A percentile compares a stretch with the other conserved stretches of the same genome.
These are phyloP conservation scores for Emergomyces africanus DNA, from an alignment of 2,329 filamentous ascomycete species.

Conservation along the genomic window DNA sequence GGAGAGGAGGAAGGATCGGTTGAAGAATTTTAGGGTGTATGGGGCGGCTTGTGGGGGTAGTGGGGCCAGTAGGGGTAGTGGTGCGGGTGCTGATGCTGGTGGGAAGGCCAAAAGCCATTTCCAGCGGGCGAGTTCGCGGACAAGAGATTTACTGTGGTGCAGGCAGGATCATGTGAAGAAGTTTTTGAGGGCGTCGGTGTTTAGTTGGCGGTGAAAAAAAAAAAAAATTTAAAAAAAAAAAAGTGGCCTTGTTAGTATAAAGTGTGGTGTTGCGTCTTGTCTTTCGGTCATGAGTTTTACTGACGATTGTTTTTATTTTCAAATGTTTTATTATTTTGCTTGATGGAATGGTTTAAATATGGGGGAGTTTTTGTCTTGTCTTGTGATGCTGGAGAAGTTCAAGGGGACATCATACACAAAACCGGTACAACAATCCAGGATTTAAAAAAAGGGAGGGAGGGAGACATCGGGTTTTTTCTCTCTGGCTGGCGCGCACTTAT, in stretches of 20 bases:
- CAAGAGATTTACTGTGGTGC: conserved; percentile 17
- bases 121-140: conserved; percentile 15
- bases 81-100: no score
- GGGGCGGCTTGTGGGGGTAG: not conserved
- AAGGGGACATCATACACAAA: not conserved
- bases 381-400: not conserved
- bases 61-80: not conserved
- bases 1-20: conserved; percentile 9
- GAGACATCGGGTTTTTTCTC: not conserved
- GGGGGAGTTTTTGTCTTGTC: not conserved
- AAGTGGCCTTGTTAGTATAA: not conserved
- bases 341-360: not conserved
- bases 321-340: not conserved
- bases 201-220: conserved; percentile 8
- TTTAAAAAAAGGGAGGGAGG: not conserved
- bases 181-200: conserved; percentile 15
- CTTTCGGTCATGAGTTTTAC: no score
- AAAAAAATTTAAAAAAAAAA: not conserved
- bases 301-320: not conserved
- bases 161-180: conserved; percentile 23
- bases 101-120: conserved; percentile 5
- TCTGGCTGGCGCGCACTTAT: not conserved
- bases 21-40: conserved; percentile 9
- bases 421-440: not conserved
- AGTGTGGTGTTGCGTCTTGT: not conserved